phyloP scores from a whole-genome alignment of 345 rosid species.

The Xanthoceras sorbifolium region DNA sequence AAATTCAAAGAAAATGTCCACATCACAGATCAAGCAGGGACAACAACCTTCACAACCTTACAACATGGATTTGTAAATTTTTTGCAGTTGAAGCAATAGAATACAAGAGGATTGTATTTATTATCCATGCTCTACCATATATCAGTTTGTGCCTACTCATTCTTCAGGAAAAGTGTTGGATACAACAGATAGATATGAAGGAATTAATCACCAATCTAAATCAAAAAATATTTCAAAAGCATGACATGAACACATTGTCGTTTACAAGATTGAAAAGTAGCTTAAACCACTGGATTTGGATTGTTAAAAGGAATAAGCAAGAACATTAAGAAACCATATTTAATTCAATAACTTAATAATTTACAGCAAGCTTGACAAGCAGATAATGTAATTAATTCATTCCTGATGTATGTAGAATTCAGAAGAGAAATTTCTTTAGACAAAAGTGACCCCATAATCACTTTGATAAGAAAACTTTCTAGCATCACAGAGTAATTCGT shows the following conservation, averaged over 20 bases:
- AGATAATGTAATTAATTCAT: background rate
- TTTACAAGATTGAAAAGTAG: background rate
- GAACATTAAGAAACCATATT: conserved; percentile 3
- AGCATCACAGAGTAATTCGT: background rate
- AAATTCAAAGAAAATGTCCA: conserved; percentile 1
- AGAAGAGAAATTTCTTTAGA: background rate
- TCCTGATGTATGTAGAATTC: background rate
- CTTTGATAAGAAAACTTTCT: too few relatives aligned
- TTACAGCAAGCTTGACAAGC: background rate
- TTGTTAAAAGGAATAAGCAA: background rate
- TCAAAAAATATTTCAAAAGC: background rate
- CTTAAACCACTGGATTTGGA: background rate
- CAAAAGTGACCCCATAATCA: background rate
- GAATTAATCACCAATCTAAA: background rate
- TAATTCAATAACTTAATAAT: background rate
- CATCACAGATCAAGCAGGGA: conserved; percentile 3
- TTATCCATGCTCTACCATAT: background rate
- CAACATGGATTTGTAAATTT: background rate
- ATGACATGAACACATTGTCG: background rate
- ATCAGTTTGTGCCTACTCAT: background rate
- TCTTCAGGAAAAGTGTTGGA: background rate
- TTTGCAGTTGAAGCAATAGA: background rate
- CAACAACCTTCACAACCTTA: background rate
- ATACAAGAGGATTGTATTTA: background rate
- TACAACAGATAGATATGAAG: background rate